These are phyloP conservation scores for Ampelomyces quisqualis DNA, from an alignment of 2,329 filamentous ascomycete species.

Conservation along the genomic window DNA sequence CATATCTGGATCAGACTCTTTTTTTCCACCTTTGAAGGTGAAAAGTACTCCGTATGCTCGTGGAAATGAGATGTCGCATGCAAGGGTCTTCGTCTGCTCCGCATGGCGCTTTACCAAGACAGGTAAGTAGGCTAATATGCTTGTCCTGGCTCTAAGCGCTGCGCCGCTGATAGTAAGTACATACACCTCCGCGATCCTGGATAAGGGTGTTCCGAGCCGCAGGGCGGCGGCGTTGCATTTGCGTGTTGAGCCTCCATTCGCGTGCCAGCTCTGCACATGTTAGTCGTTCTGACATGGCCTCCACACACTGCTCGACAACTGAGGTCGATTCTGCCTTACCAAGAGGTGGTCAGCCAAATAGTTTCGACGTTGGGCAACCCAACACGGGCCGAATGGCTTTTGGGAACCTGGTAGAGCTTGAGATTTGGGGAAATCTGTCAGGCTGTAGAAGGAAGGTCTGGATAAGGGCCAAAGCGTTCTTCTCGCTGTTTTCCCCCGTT, in stretches of 20 bases:
- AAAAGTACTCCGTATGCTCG: conserved; percentile 5
- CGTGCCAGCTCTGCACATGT: conserved; percentile 15
- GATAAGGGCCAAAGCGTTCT: conserved; percentile 14
- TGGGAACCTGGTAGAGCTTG: not conserved
- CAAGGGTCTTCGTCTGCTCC: conserved; percentile 18
- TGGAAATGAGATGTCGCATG: conserved; percentile 30
- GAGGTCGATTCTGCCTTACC: conserved; percentile 19
- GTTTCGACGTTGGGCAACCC: not conserved
- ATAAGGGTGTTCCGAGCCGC: conserved; percentile 34
- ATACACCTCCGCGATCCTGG: conserved; percentile 20
- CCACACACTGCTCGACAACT: conserved; percentile 13
- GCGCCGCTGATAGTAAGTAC: too few relatives aligned
- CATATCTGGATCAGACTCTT: conserved; percentile 27
- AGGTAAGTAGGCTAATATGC: conserved; percentile 25
- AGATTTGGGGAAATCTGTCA: conserved; percentile 16
- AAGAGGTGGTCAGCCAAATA: conserved; percentile 1
- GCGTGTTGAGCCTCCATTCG: conserved; percentile 38
- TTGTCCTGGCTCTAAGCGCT: conserved; percentile 30
- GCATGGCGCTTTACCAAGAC: conserved; percentile 28
- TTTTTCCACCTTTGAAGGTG: conserved; percentile 10
- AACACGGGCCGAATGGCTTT: not conserved
- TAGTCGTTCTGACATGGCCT: conserved; percentile 21
- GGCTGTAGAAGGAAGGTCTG: conserved; percentile 18
- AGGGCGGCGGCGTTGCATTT: conserved; percentile 23
- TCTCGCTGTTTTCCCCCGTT: conserved; percentile 16